Conservation (phyloP, 176 grass and related monocot species). For the Bothriochloa decipiens region DNA sequence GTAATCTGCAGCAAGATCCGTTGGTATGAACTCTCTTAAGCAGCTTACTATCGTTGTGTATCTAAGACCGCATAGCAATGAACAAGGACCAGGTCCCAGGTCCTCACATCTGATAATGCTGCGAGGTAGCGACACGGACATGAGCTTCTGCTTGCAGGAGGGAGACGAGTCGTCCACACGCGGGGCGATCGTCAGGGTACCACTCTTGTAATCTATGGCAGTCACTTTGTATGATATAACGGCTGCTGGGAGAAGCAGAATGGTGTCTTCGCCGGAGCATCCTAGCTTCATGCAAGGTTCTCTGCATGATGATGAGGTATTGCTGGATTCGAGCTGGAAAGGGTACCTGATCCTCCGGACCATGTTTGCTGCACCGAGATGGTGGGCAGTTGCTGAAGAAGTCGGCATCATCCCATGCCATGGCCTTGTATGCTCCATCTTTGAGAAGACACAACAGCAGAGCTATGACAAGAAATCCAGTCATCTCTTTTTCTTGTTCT, state of each 20-base stretch:
- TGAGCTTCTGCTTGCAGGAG: constrained; percentile 34
- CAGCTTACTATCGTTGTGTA: constrained; percentile 32
- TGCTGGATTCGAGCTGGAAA: constrained; percentile 26
- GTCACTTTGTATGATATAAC: constrained; percentile 29
- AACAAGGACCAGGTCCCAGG: too few relatives aligned
- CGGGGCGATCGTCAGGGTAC: not conserved
- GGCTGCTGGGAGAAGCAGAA: constrained; percentile 29
- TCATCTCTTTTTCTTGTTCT: not conserved
- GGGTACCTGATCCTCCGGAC: constrained; percentile 57
- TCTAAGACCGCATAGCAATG: fast-evolving
- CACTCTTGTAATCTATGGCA: constrained; percentile 19
- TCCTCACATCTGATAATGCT: not conserved
- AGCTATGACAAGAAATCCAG: not conserved
- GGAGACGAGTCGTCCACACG: not conserved
- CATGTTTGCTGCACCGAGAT: constrained; percentile 2
- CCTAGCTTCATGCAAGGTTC: constrained; percentile 27
- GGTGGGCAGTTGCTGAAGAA: not conserved
- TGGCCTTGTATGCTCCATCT: not conserved
- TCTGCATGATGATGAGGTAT: constrained; percentile 30
- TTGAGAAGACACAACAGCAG: not conserved
- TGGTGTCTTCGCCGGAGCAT: constrained; percentile 48
- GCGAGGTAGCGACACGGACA: not conserved
- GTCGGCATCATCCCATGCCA: not conserved
- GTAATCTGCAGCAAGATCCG: not conserved
- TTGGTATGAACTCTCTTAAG: not conserved